These are phyloP conservation scores for Gossypium bickii DNA, from an alignment of 345 rosid species.

Conservation along the genomic window DNA sequence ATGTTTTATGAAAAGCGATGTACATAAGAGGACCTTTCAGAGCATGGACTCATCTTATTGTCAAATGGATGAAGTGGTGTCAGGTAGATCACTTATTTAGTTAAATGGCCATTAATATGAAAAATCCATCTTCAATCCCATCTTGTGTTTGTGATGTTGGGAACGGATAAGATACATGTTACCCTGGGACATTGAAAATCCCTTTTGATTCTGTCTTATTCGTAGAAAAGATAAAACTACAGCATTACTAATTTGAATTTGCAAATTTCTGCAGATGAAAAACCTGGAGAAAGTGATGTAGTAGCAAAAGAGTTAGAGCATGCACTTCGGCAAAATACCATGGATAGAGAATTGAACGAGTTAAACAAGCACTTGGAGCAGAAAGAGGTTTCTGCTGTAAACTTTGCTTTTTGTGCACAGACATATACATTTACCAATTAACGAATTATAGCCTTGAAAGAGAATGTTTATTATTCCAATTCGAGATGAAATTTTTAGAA, in stretches of 20 bases:
- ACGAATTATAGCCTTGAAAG: conserved; percentile 1
- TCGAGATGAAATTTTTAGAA: neutral
- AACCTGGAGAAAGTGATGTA: conserved; percentile 68
- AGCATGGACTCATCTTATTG: conserved; percentile 56
- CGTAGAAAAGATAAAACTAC: neutral
- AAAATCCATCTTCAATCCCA: neutral
- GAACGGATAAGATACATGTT: neutral
- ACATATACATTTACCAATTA: neutral
- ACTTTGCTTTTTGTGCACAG: neutral
- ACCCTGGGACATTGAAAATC: neutral
- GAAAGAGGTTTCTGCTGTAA: conserved; percentile 62
- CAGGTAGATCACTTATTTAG: conserved; percentile 26
- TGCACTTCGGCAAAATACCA: conserved; percentile 58
- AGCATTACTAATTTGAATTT: neutral
- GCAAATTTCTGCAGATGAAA: conserved; percentile 36
- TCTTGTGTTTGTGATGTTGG: neutral
- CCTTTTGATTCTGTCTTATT: neutral
- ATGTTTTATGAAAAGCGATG: conserved; percentile 30
- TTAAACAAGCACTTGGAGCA: conserved; percentile 77
- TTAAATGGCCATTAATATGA: neutral
- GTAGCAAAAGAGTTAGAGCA: conserved; percentile 93
- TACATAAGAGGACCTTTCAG: conserved; percentile 50
- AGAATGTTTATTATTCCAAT: neutral
- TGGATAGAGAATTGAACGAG: conserved; percentile 85
- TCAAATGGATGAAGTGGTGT: conserved; percentile 60